Evolutionary conservation across 768 basidiomycete species (phyloP).

Genomic region (Tremella fuciformis): DNA sequence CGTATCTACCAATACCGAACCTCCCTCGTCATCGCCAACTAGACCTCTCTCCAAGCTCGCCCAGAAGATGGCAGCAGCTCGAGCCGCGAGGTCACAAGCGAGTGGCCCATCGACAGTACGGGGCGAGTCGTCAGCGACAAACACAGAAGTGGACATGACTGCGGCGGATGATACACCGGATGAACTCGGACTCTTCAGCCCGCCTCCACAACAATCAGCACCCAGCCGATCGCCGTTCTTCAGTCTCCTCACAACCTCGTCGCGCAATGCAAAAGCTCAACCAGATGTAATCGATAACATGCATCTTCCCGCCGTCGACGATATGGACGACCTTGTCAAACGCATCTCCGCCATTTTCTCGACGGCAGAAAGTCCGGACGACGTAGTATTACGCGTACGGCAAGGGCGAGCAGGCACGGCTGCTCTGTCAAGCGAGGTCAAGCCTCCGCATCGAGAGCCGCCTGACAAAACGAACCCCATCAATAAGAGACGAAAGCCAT

Average conservation of each 20-base stretch:
- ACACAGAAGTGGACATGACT: too few relatives aligned
- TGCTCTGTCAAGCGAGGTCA: constrained; percentile 18
- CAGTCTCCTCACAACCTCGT: constrained; percentile 19
- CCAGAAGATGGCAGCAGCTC: constrained; percentile 48
- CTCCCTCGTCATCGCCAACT: constrained; percentile 57
- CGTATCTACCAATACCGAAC: background rate
- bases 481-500: constrained; percentile 3
- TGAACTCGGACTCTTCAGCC: too few relatives aligned
- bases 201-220: too few relatives aligned
- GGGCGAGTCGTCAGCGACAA: background rate
- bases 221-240: constrained; percentile 27
- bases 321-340: constrained; percentile 18
- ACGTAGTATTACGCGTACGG: constrained; percentile 59
- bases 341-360: constrained; percentile 59
- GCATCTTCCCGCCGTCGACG: constrained; percentile 23
- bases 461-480: constrained; percentile 9
- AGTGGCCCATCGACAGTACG: background rate
- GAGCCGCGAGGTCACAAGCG: constrained; percentile 38
- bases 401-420: constrained; percentile 38
- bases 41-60: constrained; percentile 54
- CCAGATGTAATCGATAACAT: constrained; percentile 11
- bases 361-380: constrained; percentile 79
- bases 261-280: constrained; percentile 7
- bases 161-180: too few relatives aligned
- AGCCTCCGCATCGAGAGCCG: constrained; percentile 2